Conservation (phyloP, 176 grass and related monocot species). For the Ensete glaucum region DNA sequence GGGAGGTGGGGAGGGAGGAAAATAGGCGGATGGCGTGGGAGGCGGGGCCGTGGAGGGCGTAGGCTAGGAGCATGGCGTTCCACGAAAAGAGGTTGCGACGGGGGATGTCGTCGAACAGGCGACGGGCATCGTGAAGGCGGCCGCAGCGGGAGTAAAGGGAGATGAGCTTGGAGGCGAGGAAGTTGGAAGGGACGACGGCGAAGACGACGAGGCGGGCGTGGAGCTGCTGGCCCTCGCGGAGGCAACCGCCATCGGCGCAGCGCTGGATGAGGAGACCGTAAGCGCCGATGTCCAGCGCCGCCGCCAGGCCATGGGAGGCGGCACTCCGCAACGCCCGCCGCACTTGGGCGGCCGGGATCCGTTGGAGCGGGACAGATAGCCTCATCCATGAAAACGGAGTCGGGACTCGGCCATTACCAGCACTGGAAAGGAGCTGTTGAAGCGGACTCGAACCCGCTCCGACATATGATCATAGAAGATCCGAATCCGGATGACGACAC, state of each 20-base stretch:
- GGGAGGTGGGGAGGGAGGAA: slow-evolving; percentile 21
- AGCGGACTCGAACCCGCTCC: slow-evolving; percentile 12
- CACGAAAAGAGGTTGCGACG: slow-evolving; percentile 50
- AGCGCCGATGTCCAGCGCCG: slow-evolving; percentile 29
- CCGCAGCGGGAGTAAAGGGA: slow-evolving; percentile 47
- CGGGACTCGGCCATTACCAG: background rate
- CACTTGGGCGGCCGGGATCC: slow-evolving; percentile 1
- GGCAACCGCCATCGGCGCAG: slow-evolving; percentile 34
- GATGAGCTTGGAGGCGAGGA: slow-evolving; percentile 67
- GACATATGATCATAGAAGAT: no score
- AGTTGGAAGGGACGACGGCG: slow-evolving; percentile 47
- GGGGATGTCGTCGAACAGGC: slow-evolving; percentile 52
- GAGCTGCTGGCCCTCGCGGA: slow-evolving; percentile 38
- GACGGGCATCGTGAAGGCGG: slow-evolving; percentile 35
- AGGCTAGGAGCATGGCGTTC: slow-evolving; percentile 64
- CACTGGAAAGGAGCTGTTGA: background rate
- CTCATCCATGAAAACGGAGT: slow-evolving; percentile 23
- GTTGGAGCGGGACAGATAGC: slow-evolving; percentile 18
- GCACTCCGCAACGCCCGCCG: background rate
- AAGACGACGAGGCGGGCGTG: slow-evolving; percentile 37
- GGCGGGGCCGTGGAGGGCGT: slow-evolving; percentile 44
- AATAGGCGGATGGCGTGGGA: slow-evolving; percentile 35
- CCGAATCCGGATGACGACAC: no score
- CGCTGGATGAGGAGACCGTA: slow-evolving; percentile 52
- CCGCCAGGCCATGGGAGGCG: background rate